Evolutionary conservation across 148 eudicot species (phyloP), one percentile per base, ranked within the genome.

Genomic region (Linanthus parryae): DNA sequence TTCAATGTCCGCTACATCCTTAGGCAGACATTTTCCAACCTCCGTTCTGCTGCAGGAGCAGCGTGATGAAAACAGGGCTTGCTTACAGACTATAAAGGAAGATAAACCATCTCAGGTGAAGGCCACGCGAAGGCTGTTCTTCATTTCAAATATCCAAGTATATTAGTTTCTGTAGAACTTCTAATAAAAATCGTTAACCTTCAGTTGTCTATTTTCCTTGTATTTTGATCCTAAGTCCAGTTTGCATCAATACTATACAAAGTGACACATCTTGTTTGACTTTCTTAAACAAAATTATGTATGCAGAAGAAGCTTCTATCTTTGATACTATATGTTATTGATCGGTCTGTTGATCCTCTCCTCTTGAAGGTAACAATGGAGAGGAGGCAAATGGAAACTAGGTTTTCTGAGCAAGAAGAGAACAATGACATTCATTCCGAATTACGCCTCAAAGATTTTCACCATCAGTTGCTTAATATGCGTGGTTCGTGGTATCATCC

Each of bases 41-140:
- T 75, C 97, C 37, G 76, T 82, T 74, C 67, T 76, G 29, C 66
- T 76, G 40, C 87, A 68, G 37, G 94, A 85, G 58, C 81, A 71
- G 58, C 83, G 64, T 34, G 80, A 78, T 35, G 88, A 82, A 22
- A 62, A 38, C 66, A 79, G 68, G 61, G 44, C 73, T 54, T 66
- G 69, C 33, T 55, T 75, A 33, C 71, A 64, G n/a, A n/a, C 33
- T 7, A 44, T 23, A 8, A 51, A 31, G 61, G 84, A 77, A 50
- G 82, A 73, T 20, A 80, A 37, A 61, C 41, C 56, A 54, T 69
- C 62, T 57, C 91, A 80, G 95, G 95, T 82, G 70, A 66, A 6
- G 20, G 3, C 22, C n/a, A 49, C 30, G 13, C 22, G 29, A 56
- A 44, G 46, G n/a, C n/a, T n/a, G n/a, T n/a, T n/a, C n/a, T n/a